A percentile compares a stretch with the other conserved stretches of the same genome.
Conservation (phyloP, 331 rosid species). For the Arachis monticola region DNA sequence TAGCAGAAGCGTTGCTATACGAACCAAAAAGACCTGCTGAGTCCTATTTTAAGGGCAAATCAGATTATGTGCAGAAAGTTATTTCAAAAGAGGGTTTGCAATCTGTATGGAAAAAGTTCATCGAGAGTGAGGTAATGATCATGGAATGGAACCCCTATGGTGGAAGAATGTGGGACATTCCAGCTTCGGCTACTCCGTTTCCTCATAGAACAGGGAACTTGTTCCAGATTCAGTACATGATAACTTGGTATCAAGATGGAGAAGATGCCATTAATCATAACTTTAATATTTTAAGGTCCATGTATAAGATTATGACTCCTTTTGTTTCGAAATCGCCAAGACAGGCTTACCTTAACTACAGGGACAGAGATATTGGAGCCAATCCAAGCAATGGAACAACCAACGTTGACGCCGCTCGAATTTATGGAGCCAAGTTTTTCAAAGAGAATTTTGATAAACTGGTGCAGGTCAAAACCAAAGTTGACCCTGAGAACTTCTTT, state of each 20-base stretch:
- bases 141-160: slow-evolving; percentile 67
- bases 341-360: slow-evolving; percentile 53
- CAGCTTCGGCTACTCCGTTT: slow-evolving; percentile 43
- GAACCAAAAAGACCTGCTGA: neutral
- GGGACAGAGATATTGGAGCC: slow-evolving; percentile 61
- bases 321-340: slow-evolving; percentile 54
- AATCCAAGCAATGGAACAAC: slow-evolving; percentile 37
- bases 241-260: slow-evolving; percentile 42
- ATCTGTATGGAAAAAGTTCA: slow-evolving; percentile 37
- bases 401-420: neutral
- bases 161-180: slow-evolving; percentile 51
- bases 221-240: slow-evolving; percentile 49
- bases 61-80: slow-evolving; percentile 54
- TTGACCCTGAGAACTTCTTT: slow-evolving; percentile 59
- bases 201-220: slow-evolving; percentile 64
- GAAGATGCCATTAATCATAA: neutral
- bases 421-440: slow-evolving; percentile 51
- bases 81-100: slow-evolving; percentile 49
- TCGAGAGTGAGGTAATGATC: slow-evolving; percentile 34
- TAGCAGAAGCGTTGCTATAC: no score
- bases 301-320: slow-evolving; percentile 38
- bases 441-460: slow-evolving; percentile 49
- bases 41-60: slow-evolving; percentile 32
- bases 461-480: slow-evolving; percentile 42
- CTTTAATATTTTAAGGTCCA: slow-evolving; percentile 39